Conservation (phyloP, 192 early-diverging fungal species). For the Borealophlyctis nickersoniae region DNA sequence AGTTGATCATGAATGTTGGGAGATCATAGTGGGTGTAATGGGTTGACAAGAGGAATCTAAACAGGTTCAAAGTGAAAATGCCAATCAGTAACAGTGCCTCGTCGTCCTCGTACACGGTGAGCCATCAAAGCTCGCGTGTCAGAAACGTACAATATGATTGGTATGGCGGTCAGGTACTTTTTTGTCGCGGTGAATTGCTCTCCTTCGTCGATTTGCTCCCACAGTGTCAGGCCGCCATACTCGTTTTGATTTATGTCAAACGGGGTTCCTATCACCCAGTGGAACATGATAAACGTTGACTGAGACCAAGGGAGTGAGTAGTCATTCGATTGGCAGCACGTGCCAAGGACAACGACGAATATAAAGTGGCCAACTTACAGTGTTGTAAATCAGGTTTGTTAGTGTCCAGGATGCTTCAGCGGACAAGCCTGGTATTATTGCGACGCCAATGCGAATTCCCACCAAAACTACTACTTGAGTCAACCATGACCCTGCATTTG, state of each 20-base stretch:
- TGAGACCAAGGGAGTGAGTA: constrained; percentile 26
- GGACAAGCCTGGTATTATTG: constrained; percentile 85
- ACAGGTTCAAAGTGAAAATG: too few relatives aligned
- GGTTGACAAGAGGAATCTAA: constrained; percentile 85
- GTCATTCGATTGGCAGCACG: neutral
- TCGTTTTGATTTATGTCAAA: constrained; percentile 93
- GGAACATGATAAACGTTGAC: constrained; percentile 97
- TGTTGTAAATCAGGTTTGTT: constrained; percentile 87
- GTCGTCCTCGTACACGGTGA: too few relatives aligned
- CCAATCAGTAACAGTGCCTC: too few relatives aligned
- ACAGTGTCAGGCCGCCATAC: constrained; percentile 88
- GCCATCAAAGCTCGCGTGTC: too few relatives aligned
- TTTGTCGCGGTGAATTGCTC: constrained; percentile 97
- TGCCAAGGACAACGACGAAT: neutral
- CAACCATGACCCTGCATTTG: constrained; percentile 87
- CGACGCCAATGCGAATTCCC: constrained; percentile 70
- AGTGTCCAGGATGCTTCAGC: constrained; percentile 95
- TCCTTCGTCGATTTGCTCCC: constrained; percentile 99
- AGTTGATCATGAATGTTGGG: constrained; percentile 86
- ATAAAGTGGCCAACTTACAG: constrained; percentile 51
- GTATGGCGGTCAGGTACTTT: constrained; percentile 94
- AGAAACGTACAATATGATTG: constrained; percentile 82
- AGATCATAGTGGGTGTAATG: constrained; percentile 96
- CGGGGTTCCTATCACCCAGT: constrained; percentile 93
- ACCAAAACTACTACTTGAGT: constrained; percentile 84